Evolutionary conservation across 306 rosid genomes (phyloP).

Genomic region (Sesbania bispinosa): DNA sequence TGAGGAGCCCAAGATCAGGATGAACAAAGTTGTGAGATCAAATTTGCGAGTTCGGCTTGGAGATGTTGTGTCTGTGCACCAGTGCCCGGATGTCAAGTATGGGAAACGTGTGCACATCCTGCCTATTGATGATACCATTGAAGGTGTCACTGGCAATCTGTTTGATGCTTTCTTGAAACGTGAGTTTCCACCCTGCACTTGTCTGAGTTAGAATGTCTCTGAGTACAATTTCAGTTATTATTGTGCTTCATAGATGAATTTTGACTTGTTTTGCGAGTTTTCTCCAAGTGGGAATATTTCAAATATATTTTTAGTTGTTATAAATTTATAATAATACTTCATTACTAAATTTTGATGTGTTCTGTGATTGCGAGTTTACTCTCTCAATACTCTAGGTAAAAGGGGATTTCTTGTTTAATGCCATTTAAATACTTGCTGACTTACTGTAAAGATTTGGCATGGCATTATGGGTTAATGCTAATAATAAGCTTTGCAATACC

Average conservation of each 20-base stretch:
- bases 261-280: neutral
- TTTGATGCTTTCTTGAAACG: slow-evolving; percentile 61
- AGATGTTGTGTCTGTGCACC: slow-evolving; percentile 60
- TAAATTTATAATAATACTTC: neutral
- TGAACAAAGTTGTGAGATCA: slow-evolving; percentile 57
- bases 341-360: neutral
- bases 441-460: neutral
- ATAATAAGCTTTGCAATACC: neutral
- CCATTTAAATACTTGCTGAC: neutral
- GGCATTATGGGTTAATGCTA: neutral
- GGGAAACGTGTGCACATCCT: slow-evolving; percentile 51
- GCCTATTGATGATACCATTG: slow-evolving; percentile 51
- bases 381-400: neutral
- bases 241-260: neutral
- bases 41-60: slow-evolving; percentile 58
- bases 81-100: slow-evolving; percentile 52
- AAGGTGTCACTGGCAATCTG: slow-evolving; percentile 53
- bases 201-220: neutral
- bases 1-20: slow-evolving; percentile 47
- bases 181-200: slow-evolving; percentile 21
- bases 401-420: neutral
- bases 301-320: neutral
- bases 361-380: neutral
- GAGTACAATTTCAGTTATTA: neutral
- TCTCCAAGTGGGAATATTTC: neutral